Evolutionary conservation across 371 early-diverging fungal species (phyloP).

Genomic region (Massospora cicadina): DNA sequence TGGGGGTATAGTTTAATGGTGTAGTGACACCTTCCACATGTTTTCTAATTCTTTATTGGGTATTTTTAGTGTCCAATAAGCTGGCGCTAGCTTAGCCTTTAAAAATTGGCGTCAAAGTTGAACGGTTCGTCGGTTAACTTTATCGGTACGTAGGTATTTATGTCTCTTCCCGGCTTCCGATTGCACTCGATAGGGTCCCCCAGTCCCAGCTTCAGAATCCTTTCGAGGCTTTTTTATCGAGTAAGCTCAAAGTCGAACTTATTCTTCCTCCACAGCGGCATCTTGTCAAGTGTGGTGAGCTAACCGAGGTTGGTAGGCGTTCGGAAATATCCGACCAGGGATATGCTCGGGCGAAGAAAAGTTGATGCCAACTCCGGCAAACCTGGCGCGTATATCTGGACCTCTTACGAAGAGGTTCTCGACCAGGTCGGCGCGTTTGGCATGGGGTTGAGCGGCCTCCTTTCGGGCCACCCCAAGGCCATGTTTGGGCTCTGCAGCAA

Average conservation of each 20-base stretch:
- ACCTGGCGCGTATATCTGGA: background rate
- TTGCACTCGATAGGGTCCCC: background rate
- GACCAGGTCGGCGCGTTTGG: constrained; percentile 3
- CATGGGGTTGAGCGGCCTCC: constrained; percentile 1
- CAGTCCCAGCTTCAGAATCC: constrained; percentile 1
- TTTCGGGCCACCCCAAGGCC: background rate
- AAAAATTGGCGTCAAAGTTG: too few species aligned
- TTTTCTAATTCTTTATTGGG: too few species aligned
- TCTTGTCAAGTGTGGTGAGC: background rate
- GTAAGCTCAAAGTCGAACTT: too few species aligned
- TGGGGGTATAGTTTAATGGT: too few species aligned
- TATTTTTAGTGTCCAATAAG: too few species aligned
- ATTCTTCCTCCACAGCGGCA: background rate
- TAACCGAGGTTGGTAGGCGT: background rate
- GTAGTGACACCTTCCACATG: too few species aligned
- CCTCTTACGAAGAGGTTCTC: background rate
- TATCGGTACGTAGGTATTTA: constrained; percentile 7
- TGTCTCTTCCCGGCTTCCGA: constrained; percentile 2
- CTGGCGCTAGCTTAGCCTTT: too few species aligned
- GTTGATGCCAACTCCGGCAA: background rate
- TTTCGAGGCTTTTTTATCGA: background rate
- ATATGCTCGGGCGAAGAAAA: background rate
- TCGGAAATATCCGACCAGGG: background rate
- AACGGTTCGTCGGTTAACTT: too few species aligned
- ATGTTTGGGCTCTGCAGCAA: constrained; percentile 4